Evolutionary conservation across 1,139 yeast genomes (phyloP).

Genomic region (Martiniozyma asiatica): DNA sequence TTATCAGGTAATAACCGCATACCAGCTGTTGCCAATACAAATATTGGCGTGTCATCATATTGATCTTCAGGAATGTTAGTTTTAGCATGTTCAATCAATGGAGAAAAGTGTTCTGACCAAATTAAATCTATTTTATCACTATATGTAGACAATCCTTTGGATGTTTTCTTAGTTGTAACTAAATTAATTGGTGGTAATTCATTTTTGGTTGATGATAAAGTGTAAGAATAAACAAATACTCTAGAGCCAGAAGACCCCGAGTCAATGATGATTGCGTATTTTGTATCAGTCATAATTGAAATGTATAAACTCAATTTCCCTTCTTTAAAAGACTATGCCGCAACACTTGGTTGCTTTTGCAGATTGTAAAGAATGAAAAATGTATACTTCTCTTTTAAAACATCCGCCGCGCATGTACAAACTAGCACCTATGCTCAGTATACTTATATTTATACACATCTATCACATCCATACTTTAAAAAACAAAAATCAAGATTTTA

Average conservation of each 20-base stretch:
- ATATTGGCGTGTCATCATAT: conserved; percentile 52
- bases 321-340: no score
- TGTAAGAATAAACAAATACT: conserved; percentile 52
- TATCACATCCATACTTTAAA: no score
- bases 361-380: no score
- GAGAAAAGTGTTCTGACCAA: conserved; percentile 49
- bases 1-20: conserved; percentile 53
- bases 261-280: conserved; percentile 65
- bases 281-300: no score
- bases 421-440: neutral
- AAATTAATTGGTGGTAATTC: conserved; percentile 57
- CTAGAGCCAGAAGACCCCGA: conserved; percentile 79
- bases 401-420: no score
- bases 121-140: conserved; percentile 29
- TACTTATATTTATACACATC: no score
- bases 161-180: conserved; percentile 48
- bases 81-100: conserved; percentile 46
- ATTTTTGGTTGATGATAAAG: conserved; percentile 18
- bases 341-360: no score
- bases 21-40: conserved; percentile 72
- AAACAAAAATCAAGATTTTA: no score
- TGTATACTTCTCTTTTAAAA: no score
- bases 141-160: conserved; percentile 61
- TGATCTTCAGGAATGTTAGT: conserved; percentile 42
- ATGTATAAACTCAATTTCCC: no score